Conservation (phyloP, 202 grass and related monocot genomes). For the Panicum virgatum region DNA sequence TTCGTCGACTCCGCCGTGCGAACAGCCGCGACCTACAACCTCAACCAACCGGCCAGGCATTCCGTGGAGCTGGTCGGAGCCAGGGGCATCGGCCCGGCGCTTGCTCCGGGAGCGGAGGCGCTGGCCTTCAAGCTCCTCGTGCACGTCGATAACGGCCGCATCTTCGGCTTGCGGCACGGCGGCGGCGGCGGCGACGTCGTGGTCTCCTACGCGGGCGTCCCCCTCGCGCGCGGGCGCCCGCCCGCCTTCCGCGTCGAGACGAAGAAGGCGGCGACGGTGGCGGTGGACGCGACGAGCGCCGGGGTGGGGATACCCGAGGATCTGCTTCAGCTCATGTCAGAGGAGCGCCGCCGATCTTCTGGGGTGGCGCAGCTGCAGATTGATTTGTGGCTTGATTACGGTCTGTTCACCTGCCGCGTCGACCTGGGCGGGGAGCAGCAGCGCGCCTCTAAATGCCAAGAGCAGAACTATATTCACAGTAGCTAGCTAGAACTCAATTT, state of each 20-base stretch:
- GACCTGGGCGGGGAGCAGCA: neutral
- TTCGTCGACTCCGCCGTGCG: neutral
- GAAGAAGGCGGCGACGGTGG: neutral
- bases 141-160: neutral
- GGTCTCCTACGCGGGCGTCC: neutral
- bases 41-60: neutral
- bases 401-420: neutral
- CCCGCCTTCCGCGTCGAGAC: neutral
- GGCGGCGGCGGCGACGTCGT: constrained; percentile 11
- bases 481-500: neutral
- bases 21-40: neutral
- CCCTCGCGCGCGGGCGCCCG: neutral
- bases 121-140: constrained; percentile 22
- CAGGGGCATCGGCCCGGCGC: neutral
- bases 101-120: neutral
- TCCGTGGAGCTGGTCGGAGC: constrained; percentile 22
- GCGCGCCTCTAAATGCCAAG: neutral
- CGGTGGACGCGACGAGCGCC: neutral
- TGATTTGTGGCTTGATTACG: neutral
- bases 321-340: neutral
- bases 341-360: neutral
- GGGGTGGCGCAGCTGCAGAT: neutral
- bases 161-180: neutral
- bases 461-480: neutral
- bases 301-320: neutral